Evolutionary conservation across 208 protist genomes (phyloP).

Genomic region (Trypanosoma platydactyli): DNA sequence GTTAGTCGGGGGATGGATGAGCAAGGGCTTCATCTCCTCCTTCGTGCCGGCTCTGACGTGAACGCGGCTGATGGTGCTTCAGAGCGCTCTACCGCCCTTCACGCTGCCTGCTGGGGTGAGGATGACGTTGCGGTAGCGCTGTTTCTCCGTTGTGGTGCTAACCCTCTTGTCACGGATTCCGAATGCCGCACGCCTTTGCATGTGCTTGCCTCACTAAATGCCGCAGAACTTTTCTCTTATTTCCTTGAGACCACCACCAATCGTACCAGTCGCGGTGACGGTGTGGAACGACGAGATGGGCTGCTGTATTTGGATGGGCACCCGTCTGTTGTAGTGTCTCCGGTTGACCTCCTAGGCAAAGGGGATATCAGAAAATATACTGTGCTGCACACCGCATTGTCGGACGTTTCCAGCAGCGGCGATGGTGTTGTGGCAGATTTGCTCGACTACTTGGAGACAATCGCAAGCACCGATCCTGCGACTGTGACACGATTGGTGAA

Average conservation of each 20-base stretch:
- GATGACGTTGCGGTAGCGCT: slow-evolving; percentile 38
- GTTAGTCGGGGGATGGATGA: slow-evolving; percentile 35
- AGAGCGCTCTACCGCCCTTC: slow-evolving; percentile 38
- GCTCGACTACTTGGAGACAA: slow-evolving; percentile 33
- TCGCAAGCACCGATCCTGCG: not conserved
- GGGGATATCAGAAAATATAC: slow-evolving; percentile 28
- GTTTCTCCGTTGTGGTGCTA: slow-evolving; percentile 48
- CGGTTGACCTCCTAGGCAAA: slow-evolving; percentile 31
- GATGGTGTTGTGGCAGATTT: slow-evolving; percentile 31
- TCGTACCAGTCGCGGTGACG: too few relatives aligned
- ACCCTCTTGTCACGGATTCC: slow-evolving; percentile 38
- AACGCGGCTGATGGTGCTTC: slow-evolving; percentile 41
- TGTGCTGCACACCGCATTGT: slow-evolving; percentile 39
- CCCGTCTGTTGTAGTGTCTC: slow-evolving; percentile 27
- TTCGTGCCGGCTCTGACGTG: slow-evolving; percentile 44
- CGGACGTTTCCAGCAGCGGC: slow-evolving; percentile 35
- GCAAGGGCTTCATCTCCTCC: slow-evolving; percentile 34
- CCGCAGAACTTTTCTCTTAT: slow-evolving; percentile 27
- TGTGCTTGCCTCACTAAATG: slow-evolving; percentile 50
- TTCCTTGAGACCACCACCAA: slow-evolving; percentile 29
- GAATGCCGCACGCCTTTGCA: slow-evolving; percentile 57
- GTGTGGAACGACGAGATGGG: slow-evolving; percentile 1
- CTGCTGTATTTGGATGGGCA: slow-evolving; percentile 6
- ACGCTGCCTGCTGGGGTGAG: slow-evolving; percentile 51
- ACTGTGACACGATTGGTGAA: slow-evolving; percentile 28